Evolutionary conservation across 352 stramenopile species (phyloP).

Genomic region (Phytophthora kernoviae): DNA sequence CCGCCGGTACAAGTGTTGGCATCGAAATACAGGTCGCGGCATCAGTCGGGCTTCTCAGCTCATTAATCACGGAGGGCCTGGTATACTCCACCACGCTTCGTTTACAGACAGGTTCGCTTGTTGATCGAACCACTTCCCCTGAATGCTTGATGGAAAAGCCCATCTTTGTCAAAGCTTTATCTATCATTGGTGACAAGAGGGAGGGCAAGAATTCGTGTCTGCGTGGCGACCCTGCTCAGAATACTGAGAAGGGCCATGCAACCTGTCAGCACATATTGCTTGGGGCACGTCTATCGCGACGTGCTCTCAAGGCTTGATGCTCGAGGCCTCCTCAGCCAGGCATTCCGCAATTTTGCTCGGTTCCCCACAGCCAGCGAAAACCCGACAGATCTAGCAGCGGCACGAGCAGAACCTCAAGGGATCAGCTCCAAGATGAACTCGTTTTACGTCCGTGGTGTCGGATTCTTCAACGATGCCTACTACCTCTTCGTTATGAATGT

Average conservation of each 20-base stretch:
- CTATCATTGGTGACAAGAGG: neutral
- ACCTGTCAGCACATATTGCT: neutral
- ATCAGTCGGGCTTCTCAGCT: too few relatives aligned
- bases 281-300: neutral
- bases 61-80: too few relatives aligned
- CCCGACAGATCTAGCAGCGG: neutral
- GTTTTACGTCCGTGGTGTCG: constrained; percentile 53
- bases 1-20: too few relatives aligned
- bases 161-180: neutral
- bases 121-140: neutral
- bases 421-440: constrained; percentile 29
- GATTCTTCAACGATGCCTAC: constrained; percentile 67
- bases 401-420: too few relatives aligned
- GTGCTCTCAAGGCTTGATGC: neutral
- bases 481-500: constrained; percentile 72
- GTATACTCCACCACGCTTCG: neutral
- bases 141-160: neutral
- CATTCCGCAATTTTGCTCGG: neutral
- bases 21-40: too few relatives aligned
- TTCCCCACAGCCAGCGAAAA: neutral
- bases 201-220: neutral
- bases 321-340: constrained; percentile 1
- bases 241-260: constrained; percentile 1
- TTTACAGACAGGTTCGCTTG: neutral
- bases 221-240: neutral